These are phyloP conservation scores for Orychophragmus violaceus DNA, from an alignment of 345 rosid species.

Conservation along the genomic window DNA sequence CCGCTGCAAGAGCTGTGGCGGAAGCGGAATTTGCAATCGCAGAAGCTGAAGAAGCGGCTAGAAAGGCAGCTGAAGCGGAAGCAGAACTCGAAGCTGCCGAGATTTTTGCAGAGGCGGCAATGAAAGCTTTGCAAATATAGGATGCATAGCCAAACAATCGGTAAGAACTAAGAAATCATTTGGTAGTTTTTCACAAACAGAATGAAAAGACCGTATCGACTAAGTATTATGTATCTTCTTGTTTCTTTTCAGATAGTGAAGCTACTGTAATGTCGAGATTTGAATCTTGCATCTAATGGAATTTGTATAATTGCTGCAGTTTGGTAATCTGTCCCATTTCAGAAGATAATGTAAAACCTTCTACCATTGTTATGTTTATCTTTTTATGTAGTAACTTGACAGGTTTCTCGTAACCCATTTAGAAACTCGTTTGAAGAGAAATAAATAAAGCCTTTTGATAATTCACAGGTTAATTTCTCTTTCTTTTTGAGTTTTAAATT, in stretches of 20 bases:
- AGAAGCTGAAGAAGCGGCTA: slow-evolving; percentile 84
- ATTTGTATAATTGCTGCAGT: slow-evolving; percentile 1
- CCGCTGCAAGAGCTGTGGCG: slow-evolving; percentile 83
- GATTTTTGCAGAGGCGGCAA: slow-evolving; percentile 58
- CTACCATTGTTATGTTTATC: neutral
- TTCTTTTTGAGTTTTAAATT: neutral
- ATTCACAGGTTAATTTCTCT: neutral
- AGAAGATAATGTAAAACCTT: neutral
- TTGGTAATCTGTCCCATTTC: slow-evolving; percentile 5
- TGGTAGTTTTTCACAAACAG: neutral
- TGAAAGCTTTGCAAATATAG: slow-evolving; percentile 42
- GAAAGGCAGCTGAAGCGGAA: slow-evolving; percentile 81
- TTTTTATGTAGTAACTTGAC: neutral
- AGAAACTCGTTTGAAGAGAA: neutral
- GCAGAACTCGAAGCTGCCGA: slow-evolving; percentile 82
- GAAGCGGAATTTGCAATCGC: slow-evolving; percentile 86
- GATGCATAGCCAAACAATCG: slow-evolving; percentile 31
- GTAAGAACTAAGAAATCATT: slow-evolving; percentile 24
- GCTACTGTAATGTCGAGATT: neutral
- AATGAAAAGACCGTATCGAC: neutral
- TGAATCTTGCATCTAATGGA: neutral
- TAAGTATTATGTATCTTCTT: neutral
- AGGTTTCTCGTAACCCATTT: neutral
- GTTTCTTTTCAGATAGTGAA: slow-evolving; percentile 1
- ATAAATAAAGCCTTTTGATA: neutral